A percentile compares a stretch with the other conserved stretches of the same genome.
These are phyloP conservation scores for Entomortierella parvispora DNA, from an alignment of 192 early-diverging fungal genomes.

Conservation along the genomic window DNA sequence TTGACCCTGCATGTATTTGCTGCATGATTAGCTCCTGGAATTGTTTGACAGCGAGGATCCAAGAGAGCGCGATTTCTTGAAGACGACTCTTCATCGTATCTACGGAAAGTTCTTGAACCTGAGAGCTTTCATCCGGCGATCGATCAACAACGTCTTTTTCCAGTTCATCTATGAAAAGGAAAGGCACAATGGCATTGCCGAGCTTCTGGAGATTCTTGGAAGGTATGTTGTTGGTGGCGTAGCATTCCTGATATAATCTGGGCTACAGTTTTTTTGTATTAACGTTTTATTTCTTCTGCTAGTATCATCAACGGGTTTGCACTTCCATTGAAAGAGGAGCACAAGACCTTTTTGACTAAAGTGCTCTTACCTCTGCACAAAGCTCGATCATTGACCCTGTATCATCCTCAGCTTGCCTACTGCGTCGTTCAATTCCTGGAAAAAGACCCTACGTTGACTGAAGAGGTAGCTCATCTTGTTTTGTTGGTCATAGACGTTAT, in stretches of 20 bases:
- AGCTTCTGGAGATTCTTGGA: constrained; percentile 97
- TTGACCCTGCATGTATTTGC: constrained; percentile 4
- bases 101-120: constrained; percentile 99
- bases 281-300: neutral
- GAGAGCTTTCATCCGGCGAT: constrained; percentile 95
- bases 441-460: constrained; percentile 93
- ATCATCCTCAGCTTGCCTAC: constrained; percentile 97
- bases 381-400: constrained; percentile 91
- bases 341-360: constrained; percentile 93
- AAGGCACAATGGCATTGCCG: constrained; percentile 97
- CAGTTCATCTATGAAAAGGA: constrained; percentile 98
- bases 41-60: constrained; percentile 99
- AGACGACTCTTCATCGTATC: constrained; percentile 97
- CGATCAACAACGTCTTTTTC: constrained; percentile 99
- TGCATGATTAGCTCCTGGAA: constrained; percentile 81
- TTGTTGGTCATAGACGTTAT: too few relatives aligned
- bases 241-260: neutral
- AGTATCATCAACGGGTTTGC: constrained; percentile 99
- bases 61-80: constrained; percentile 97
- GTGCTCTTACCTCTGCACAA: constrained; percentile 98
- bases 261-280: neutral
- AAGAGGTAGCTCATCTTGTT: constrained; percentile 82
- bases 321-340: constrained; percentile 97
- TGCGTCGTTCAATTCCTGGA: constrained; percentile 99
- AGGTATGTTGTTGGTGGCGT: constrained; percentile 64